A percentile compares a stretch with the other conserved stretches of the same genome.
phyloP scores from a whole-genome alignment of 1,139 yeast species.

The Casaregolazyma lundiana region DNA sequence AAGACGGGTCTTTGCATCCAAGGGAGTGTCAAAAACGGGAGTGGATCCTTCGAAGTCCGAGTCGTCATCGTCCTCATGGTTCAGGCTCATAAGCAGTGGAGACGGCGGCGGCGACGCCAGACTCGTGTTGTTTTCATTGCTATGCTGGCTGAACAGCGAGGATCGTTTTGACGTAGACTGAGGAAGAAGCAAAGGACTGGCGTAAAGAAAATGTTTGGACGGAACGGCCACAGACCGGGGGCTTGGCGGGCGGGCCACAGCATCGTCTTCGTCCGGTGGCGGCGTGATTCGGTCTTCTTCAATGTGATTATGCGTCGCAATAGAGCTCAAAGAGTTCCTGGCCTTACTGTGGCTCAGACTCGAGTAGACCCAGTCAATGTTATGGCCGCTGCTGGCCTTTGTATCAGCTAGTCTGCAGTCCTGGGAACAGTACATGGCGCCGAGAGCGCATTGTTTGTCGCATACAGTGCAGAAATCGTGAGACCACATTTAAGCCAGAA shows the following conservation, averaged over 20 bases:
- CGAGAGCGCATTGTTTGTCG: conserved; percentile 39
- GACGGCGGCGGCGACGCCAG: conserved; percentile 19
- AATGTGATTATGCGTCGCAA: neutral
- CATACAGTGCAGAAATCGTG: conserved; percentile 42
- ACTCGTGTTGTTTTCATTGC: conserved; percentile 1
- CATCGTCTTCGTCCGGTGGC: neutral
- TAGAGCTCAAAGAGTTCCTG: neutral
- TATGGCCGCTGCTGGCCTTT: conserved; percentile 8
- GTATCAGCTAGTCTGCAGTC: conserved; percentile 28
- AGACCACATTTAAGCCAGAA: conserved; percentile 36
- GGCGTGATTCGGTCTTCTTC: neutral
- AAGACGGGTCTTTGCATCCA: conserved; percentile 7
- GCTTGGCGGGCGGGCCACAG: neutral
- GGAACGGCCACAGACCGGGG: neutral
- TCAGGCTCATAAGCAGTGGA: conserved; percentile 10
- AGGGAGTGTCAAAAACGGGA: conserved; percentile 12
- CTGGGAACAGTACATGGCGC: conserved; percentile 39
- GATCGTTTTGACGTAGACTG: conserved; percentile 12
- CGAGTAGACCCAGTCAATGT: conserved; percentile 16
- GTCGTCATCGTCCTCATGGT: conserved; percentile 8
- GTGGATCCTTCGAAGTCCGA: conserved; percentile 10
- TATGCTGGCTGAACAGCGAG: conserved; percentile 8
- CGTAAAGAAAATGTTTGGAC: conserved; percentile 23
- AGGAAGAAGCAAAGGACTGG: conserved; percentile 26
- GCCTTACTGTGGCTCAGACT: conserved; percentile 12